A percentile compares a stretch with the other conserved stretches of the same genome.
Conservation (phyloP, 2,329 filamentous ascomycete species). For the Fusarium mundagurra region DNA sequence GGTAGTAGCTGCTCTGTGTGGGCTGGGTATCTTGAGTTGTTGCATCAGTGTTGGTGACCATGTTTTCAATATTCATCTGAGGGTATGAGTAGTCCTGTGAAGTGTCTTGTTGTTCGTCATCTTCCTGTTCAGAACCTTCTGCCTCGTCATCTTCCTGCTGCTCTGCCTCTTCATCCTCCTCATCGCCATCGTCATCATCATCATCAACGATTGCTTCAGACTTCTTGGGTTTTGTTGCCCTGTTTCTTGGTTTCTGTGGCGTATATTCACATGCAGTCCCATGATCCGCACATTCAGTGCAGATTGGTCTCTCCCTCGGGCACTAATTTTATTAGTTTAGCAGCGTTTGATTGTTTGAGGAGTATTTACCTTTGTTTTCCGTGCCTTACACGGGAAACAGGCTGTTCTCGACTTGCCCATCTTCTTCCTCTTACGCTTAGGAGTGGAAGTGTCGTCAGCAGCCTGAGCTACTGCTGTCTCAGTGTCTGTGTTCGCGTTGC, state of each 20-base stretch:
- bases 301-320: constrained; percentile 52
- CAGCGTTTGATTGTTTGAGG: neutral
- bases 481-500: constrained; percentile 19
- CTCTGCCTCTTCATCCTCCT: constrained; percentile 23
- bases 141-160: constrained; percentile 19
- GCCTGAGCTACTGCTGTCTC: constrained; percentile 1
- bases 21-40: constrained; percentile 29
- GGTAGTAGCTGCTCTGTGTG: constrained; percentile 42
- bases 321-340: constrained; percentile 47
- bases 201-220: constrained; percentile 21
- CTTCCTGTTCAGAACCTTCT: constrained; percentile 27
- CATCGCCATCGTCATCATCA: neutral
- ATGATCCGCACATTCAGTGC: constrained; percentile 49
- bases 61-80: constrained; percentile 44
- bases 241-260: constrained; percentile 43
- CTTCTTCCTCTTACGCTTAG: constrained; percentile 30
- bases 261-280: constrained; percentile 53
- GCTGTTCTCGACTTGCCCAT: constrained; percentile 47
- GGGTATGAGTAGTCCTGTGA: constrained; percentile 42
- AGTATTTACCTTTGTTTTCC: constrained; percentile 52
- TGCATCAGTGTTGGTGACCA: constrained; percentile 39
- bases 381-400: constrained; percentile 50
- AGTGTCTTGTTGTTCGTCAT: constrained; percentile 10
- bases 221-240: constrained; percentile 28
- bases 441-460: neutral